Evolutionary conservation across 1,139 yeast species (phyloP).

Genomic region (Hyphopichia burtonii): DNA sequence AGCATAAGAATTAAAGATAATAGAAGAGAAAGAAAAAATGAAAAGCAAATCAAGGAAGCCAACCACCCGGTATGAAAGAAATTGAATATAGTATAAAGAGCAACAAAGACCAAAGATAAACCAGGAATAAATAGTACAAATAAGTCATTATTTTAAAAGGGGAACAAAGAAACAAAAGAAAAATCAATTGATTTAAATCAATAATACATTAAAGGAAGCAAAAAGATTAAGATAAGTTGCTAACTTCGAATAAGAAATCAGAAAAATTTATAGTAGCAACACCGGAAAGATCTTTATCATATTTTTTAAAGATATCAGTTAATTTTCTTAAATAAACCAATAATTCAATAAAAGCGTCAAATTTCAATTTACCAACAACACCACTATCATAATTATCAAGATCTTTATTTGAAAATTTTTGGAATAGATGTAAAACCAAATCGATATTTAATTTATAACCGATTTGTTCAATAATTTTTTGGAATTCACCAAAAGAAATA

Average conservation of each 20-base stretch:
- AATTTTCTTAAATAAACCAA: conserved; percentile 74
- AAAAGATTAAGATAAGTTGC: conserved; percentile 26
- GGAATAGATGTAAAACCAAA: conserved; percentile 61
- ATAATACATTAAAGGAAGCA: neutral
- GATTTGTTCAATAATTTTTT: conserved; percentile 64
- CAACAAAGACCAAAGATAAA: neutral
- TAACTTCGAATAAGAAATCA: conserved; percentile 70
- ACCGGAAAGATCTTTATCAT: conserved; percentile 74
- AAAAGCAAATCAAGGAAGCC: neutral
- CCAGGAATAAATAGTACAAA: neutral
- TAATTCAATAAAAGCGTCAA: conserved; percentile 81
- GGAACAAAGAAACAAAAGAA: neutral
- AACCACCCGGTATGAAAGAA: neutral
- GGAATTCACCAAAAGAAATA: conserved; percentile 67
- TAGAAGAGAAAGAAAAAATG: neutral
- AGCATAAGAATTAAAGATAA: neutral
- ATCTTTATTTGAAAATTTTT: conserved; percentile 50
- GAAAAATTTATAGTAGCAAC: conserved; percentile 75
- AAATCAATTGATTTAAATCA: neutral
- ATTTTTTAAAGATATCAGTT: conserved; percentile 77
- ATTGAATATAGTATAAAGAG: neutral
- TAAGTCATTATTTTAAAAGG: neutral
- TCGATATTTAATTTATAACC: conserved; percentile 67
- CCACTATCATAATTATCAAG: conserved; percentile 28
- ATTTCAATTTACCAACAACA: conserved; percentile 59